phyloP scores from a whole-genome alignment of 2,329 filamentous ascomycete species.

The Cadophora sp. region DNA sequence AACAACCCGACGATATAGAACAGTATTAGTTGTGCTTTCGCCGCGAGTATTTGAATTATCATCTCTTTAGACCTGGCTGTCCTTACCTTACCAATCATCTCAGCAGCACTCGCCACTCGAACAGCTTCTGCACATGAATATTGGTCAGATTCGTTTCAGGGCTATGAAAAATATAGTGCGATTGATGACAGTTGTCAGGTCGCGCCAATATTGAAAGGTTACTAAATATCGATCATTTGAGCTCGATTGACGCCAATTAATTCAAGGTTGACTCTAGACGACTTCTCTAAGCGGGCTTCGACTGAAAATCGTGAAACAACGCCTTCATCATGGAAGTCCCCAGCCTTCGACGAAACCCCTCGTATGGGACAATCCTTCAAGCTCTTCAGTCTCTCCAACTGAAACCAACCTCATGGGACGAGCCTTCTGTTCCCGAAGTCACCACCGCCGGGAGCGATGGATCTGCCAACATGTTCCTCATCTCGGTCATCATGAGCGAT shows the following conservation, averaged over 20 bases:
- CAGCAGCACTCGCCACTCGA: neutral
- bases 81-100: neutral
- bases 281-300: neutral
- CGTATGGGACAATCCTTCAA: conserved; percentile 9
- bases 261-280: no score
- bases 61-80: neutral
- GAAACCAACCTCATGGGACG: conserved; percentile 19
- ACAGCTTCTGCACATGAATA: neutral
- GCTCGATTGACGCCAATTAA: neutral
- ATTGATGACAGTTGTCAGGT: neutral
- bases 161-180: neutral
- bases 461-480: conserved; percentile 70
- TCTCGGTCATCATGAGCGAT: conserved; percentile 69
- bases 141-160: neutral
- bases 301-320: neutral
- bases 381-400: conserved; percentile 15
- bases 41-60: no score
- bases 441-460: conserved; percentile 50
- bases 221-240: neutral
- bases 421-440: conserved; percentile 32
- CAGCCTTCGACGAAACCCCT: conserved; percentile 8
- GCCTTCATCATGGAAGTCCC: conserved; percentile 6
- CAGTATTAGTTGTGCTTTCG: neutral
- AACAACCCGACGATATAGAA: neutral
- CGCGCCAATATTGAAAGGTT: neutral